Percentiles rank a stretch among this genome's conserved stretches.
Evolutionary conservation across 176 grass and related monocot genomes (phyloP).

Genomic region (Ampelocalamus luodianensis): DNA sequence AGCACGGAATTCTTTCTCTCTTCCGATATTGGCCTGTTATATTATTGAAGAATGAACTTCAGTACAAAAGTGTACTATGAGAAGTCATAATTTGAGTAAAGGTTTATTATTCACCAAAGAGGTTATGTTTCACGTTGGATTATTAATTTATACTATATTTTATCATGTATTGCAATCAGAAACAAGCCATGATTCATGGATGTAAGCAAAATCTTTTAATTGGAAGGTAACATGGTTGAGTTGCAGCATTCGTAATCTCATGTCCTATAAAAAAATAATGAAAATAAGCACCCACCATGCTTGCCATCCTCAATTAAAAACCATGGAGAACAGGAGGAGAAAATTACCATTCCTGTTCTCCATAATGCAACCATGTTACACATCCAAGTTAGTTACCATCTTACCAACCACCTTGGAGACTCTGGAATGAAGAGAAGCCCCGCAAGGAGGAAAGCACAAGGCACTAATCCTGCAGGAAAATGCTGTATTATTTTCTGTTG

Average conservation of each 20-base stretch:
- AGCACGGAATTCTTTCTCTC: constrained; percentile 57
- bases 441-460: constrained; percentile 62
- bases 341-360: neutral
- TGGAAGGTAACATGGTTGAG: constrained; percentile 4
- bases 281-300: neutral
- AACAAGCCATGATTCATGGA: constrained; percentile 6
- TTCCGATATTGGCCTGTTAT: constrained; percentile 62
- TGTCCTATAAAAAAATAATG: neutral
- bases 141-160: neutral
- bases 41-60: constrained; percentile 35
- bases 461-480: constrained; percentile 62
- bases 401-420: constrained; percentile 89
- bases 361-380: neutral
- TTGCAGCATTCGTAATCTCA: neutral
- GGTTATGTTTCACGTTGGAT: constrained; percentile 19
- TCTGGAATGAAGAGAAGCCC: constrained; percentile 77
- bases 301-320: constrained; percentile 5
- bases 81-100: constrained; percentile 18
- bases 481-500: constrained; percentile 24
- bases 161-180: neutral
- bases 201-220: constrained; percentile 8
- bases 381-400: neutral
- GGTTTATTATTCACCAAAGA: constrained; percentile 2
- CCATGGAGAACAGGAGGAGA: neutral
- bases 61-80: neutral